Base-by-base conservation (phyloP, 305 asterid genomes). In the Coffea humblotiana region DNA sequence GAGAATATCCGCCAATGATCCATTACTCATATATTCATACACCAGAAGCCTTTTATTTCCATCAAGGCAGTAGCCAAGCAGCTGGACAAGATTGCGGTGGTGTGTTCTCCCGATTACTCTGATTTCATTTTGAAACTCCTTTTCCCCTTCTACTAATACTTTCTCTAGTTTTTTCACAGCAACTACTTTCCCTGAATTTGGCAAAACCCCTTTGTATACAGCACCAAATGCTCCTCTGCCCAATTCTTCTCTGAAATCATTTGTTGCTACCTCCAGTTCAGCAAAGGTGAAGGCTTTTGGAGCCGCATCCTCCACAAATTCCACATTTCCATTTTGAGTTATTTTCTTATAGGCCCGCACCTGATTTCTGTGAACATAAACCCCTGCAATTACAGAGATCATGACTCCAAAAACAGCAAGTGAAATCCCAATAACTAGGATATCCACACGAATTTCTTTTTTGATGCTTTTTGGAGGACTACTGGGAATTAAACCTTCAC, bases 1-100 rank as follows among this genome's bases (percentile, higher is more conserved):
- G 14, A 86, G 85, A 35, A 80, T 14, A 79, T 85, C 83, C 0
- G 88, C 88, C 0, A 90, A 84, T 1, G 32, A 85, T 51, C 92
- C 90, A 54, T 86, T 87, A 84, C 77, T 84, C 92, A 90, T 89
- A 71, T 82, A 89, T 40, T 87, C 91, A 1, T 86, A 82, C 66
- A 88, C 89, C 66, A 90, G 61, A 8, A 90, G 76, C 79, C 88
- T 89, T 21, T 75, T 85, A 6, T 16, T 1, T 70, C 29, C 27
- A 18, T 70, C 6, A 52, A 52, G 8, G 58, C 75, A 47, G 75
- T 71, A 71, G 16, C 75, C 72, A 37, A 68, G 23, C 7, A 68
- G 14, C 8, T 49, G 13, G 2, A 68, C 48, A 0, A 66, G 71
- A 9, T 66, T 66, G 16, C 45, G 7, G 5, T 40, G 74, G 40